phyloP scores from a whole-genome alignment of 2,329 filamentous ascomycete genomes.

The Pseudogymnoascus sp. region DNA sequence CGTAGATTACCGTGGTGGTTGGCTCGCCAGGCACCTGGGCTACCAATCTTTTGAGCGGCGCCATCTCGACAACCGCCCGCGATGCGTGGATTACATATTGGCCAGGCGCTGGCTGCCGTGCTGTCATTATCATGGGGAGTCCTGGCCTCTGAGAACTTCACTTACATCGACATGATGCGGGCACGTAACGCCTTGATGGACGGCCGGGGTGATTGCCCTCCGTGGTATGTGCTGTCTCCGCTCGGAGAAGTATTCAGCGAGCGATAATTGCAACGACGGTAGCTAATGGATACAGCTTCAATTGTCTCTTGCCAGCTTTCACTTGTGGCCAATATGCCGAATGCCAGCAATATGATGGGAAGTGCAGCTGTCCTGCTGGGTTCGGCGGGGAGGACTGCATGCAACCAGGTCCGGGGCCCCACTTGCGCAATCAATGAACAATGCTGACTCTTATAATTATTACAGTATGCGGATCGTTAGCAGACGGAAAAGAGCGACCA shows the following conservation, averaged over 20 bases:
- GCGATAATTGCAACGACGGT: constrained; percentile 14
- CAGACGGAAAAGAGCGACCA: constrained; percentile 70
- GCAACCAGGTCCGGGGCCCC: constrained; percentile 53
- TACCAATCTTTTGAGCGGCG: not conserved
- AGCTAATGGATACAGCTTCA: constrained; percentile 59
- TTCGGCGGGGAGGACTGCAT: constrained; percentile 94
- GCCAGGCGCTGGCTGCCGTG: constrained; percentile 20
- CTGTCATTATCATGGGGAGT: constrained; percentile 37
- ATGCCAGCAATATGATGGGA: constrained; percentile 84
- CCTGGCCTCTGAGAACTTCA: constrained; percentile 47
- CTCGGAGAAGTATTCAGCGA: not conserved
- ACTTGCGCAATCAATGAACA: not conserved
- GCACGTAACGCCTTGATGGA: constrained; percentile 65
- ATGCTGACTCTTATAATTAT: constrained; percentile 20
- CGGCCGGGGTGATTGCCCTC: constrained; percentile 70
- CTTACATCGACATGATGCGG: constrained; percentile 52
- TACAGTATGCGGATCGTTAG: constrained; percentile 75
- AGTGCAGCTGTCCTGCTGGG: constrained; percentile 85
- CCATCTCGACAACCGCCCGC: not conserved
- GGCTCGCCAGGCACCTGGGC: not conserved
- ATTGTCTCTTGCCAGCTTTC: constrained; percentile 91
- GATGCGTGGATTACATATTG: constrained; percentile 9
- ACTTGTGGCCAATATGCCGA: constrained; percentile 83
- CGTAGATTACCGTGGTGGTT: not conserved
- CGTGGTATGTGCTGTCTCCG: constrained; percentile 48